Conservation (phyloP, 2,329 filamentous ascomycete species). For the Arthroderma sp. region DNA sequence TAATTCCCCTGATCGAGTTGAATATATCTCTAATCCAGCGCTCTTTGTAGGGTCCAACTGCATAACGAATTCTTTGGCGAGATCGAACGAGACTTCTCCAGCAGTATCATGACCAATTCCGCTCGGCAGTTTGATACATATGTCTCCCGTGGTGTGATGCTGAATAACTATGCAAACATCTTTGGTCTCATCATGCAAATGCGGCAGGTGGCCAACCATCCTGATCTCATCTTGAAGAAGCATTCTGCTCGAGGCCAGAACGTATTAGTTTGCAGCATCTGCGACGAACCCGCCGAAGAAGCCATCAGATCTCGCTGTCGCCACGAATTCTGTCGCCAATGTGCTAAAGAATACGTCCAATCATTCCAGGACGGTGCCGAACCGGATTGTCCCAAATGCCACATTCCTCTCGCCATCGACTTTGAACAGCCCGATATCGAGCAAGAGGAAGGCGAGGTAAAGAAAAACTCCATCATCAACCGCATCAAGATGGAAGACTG, state of each 20-base stretch:
- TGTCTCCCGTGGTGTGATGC: conserved; percentile 79
- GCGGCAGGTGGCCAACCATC: conserved; percentile 94
- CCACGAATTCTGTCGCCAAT: conserved; percentile 80
- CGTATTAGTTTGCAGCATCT: conserved; percentile 81
- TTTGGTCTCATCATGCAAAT: conserved; percentile 99
- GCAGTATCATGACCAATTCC: conserved; percentile 87
- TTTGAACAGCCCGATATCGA: conserved; percentile 91
- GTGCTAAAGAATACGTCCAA: conserved; percentile 65
- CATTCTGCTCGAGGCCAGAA: conserved; percentile 77
- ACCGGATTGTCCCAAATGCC: conserved; percentile 69
- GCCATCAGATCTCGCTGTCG: conserved; percentile 83
- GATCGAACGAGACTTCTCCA: conserved; percentile 88
- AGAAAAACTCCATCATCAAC: conserved; percentile 96
- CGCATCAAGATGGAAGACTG: conserved; percentile 98
- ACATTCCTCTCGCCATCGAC: conserved; percentile 80
- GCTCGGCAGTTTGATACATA: conserved; percentile 89
- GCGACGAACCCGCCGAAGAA: conserved; percentile 91
- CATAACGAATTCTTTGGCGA: conserved; percentile 95
- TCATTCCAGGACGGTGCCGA: conserved; percentile 52
- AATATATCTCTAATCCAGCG: conserved; percentile 5
- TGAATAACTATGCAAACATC: conserved; percentile 98
- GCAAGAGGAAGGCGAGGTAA: conserved; percentile 72
- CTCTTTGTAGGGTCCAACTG: conserved; percentile 51
- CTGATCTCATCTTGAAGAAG: conserved; percentile 85
- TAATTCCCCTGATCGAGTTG: neutral